Percentiles rank a stretch among this genome's conserved stretches.
Evolutionary conservation across 805 yeast species (phyloP).

Genomic region (Candida piceae): DNA sequence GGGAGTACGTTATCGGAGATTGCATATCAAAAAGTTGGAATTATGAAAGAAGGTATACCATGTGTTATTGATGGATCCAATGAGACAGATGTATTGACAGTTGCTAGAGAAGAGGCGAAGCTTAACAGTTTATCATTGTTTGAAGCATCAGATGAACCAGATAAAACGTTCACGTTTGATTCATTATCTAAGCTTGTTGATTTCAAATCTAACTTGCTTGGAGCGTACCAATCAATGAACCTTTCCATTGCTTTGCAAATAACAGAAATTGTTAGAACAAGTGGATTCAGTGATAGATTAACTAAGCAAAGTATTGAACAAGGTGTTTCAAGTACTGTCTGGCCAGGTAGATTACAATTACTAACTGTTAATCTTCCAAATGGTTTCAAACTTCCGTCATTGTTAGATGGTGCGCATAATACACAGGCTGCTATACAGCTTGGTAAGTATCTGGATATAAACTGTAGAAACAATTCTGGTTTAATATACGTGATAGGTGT

Average conservation of each 20-base stretch:
- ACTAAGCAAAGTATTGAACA: conserved; percentile 28
- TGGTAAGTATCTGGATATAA: conserved; percentile 42
- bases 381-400: conserved; percentile 27
- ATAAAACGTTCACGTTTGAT: conserved; percentile 1
- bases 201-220: conserved; percentile 52
- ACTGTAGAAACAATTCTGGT: conserved; percentile 10
- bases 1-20: conserved; percentile 65
- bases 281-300: conserved; percentile 3
- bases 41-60: conserved; percentile 56
- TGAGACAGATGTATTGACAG: conserved; percentile 42
- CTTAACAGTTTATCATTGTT: conserved; percentile 27
- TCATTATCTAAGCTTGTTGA: conserved; percentile 10
- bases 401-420: conserved; percentile 94
- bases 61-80: conserved; percentile 74
- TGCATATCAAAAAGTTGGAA: conserved; percentile 83
- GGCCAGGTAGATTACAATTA: conserved; percentile 88
- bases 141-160: conserved; percentile 4
- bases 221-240: conserved; percentile 69
- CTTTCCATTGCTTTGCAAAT: conserved; percentile 62
- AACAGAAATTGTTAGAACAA: conserved; percentile 32
- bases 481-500: conserved; percentile 66
- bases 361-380: conserved; percentile 27
- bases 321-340: conserved; percentile 53
- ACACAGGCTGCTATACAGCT: conserved; percentile 77
- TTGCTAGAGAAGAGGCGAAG: conserved; percentile 35